Percentiles rank a stretch among this genome's conserved stretches.
phyloP scores from a whole-genome alignment of 2,329 filamentous ascomycete species.

The Xylariales sp. region DNA sequence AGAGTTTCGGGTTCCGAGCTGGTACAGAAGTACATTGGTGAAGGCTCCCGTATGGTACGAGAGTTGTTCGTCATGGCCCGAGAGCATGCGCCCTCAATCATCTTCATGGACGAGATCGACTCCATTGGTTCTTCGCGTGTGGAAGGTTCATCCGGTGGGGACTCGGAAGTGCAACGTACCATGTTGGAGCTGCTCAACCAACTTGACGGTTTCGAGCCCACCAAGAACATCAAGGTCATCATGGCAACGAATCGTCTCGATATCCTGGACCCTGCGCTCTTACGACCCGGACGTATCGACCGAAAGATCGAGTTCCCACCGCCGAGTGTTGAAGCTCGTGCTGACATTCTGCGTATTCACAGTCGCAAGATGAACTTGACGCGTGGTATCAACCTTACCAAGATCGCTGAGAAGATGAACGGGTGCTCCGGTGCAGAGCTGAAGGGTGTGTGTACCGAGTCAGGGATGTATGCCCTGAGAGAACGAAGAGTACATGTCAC shows the following conservation, averaged over 20 bases:
- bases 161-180: constrained; percentile 96
- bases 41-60: constrained; percentile 96
- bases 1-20: constrained; percentile 92
- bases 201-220: constrained; percentile 96
- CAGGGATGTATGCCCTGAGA: constrained; percentile 94
- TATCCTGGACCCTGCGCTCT: constrained; percentile 89
- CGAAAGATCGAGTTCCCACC: constrained; percentile 98
- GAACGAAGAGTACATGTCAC: constrained; percentile 97
- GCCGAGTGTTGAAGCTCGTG: constrained; percentile 90
- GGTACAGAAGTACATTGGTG: constrained; percentile 98
- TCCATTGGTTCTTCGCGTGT: constrained; percentile 96
- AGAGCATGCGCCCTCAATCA: constrained; percentile 96
- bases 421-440: constrained; percentile 95
- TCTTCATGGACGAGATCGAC: constrained; percentile 99
- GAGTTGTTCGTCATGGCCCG: constrained; percentile 99
- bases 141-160: constrained; percentile 89
- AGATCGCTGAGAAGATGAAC: constrained; percentile 99
- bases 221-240: constrained; percentile 99
- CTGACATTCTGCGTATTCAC: constrained; percentile 96
- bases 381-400: constrained; percentile 92
- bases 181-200: constrained; percentile 99
- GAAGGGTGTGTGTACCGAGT: constrained; percentile 98
- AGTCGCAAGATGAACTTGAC: constrained; percentile 98
- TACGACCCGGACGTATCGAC: constrained; percentile 96
- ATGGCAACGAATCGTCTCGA: constrained; percentile 99